Conservation (phyloP, 805 yeast genomes). For the Candida lessepsii region DNA sequence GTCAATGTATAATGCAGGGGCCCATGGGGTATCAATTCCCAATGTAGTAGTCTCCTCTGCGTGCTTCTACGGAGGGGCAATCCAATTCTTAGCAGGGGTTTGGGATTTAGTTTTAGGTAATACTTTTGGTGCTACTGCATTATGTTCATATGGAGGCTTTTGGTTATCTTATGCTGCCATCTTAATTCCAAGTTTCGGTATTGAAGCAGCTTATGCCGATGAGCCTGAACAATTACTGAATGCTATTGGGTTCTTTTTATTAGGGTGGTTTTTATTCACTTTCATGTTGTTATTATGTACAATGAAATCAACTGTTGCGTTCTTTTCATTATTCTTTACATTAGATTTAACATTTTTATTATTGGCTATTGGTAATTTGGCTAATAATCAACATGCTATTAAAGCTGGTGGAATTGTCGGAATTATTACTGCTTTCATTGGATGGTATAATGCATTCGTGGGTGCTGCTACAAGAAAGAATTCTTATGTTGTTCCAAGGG, state of each 20-base stretch:
- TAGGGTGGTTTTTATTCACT: slow-evolving; percentile 67
- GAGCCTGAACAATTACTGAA: slow-evolving; percentile 36
- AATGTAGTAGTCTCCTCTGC: slow-evolving; percentile 58
- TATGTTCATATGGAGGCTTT: slow-evolving; percentile 64
- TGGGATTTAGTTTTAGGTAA: slow-evolving; percentile 66
- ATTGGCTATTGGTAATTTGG: slow-evolving; percentile 51
- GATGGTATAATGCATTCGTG: slow-evolving; percentile 64
- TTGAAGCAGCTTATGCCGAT: slow-evolving; percentile 47
- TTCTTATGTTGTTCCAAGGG: slow-evolving; percentile 53
- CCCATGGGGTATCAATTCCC: slow-evolving; percentile 51
- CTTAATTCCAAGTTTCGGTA: slow-evolving; percentile 58
- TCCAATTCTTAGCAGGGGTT: slow-evolving; percentile 61
- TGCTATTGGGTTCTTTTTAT: slow-evolving; percentile 58
- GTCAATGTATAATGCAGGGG: slow-evolving; percentile 53
- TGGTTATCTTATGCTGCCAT: slow-evolving; percentile 69
- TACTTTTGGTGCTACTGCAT: slow-evolving; percentile 66
- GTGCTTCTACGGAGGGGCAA: slow-evolving; percentile 60
- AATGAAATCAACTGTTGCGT: slow-evolving; percentile 62
- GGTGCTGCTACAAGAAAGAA: slow-evolving; percentile 60
- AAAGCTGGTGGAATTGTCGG: slow-evolving; percentile 67
- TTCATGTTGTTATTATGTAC: slow-evolving; percentile 53
- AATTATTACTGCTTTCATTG: slow-evolving; percentile 51
- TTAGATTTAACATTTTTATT: slow-evolving; percentile 56
- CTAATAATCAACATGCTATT: slow-evolving; percentile 38
- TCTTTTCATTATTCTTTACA: slow-evolving; percentile 54